Evolutionary conservation across 73 alveolate genomes (phyloP).

Genomic region (Breviolum minutum): DNA sequence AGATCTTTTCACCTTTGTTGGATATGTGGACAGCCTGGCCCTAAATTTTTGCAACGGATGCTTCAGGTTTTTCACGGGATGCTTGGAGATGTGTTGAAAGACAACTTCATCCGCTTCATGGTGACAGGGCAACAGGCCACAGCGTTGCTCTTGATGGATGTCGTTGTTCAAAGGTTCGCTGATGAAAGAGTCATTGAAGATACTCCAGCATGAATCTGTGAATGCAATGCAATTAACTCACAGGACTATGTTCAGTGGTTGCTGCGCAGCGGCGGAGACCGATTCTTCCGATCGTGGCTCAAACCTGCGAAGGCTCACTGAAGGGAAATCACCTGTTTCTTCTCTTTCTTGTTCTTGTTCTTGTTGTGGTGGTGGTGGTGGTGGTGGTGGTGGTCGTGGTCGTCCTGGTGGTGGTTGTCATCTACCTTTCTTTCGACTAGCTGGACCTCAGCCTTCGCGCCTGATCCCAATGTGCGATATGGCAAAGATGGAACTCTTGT

Average conservation of each 20-base stretch:
- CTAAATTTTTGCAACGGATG: neutral
- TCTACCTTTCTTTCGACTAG: too few relatives aligned
- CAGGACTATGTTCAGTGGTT: constrained; percentile 90
- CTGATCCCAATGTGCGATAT: too few relatives aligned
- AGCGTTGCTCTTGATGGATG: neutral
- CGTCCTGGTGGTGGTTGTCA: too few relatives aligned
- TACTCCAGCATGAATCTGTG: too few relatives aligned
- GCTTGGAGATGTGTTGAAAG: constrained; percentile 84
- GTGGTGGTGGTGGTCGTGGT: too few relatives aligned
- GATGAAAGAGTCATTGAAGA: too few relatives aligned
- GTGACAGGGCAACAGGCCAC: constrained; percentile 79
- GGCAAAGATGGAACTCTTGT: too few relatives aligned
- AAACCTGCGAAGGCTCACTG: constrained; percentile 32
- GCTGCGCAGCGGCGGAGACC: constrained; percentile 79
- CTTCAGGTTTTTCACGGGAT: constrained; percentile 75
- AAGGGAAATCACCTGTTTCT: neutral
- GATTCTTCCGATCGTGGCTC: constrained; percentile 72
- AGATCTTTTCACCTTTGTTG: neutral
- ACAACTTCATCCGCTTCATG: constrained; percentile 53
- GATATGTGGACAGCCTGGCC: neutral
- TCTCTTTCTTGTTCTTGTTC: too few relatives aligned
- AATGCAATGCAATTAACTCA: neutral
- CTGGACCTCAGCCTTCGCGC: too few relatives aligned
- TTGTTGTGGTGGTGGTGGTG: too few relatives aligned
- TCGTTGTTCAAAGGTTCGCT: neutral